Percentiles rank a stretch among this genome's conserved stretches.
These are phyloP conservation scores for Aspergillus homomorphus DNA, from an alignment of 495 filamentous ascomycete species.

Conservation along the genomic window DNA sequence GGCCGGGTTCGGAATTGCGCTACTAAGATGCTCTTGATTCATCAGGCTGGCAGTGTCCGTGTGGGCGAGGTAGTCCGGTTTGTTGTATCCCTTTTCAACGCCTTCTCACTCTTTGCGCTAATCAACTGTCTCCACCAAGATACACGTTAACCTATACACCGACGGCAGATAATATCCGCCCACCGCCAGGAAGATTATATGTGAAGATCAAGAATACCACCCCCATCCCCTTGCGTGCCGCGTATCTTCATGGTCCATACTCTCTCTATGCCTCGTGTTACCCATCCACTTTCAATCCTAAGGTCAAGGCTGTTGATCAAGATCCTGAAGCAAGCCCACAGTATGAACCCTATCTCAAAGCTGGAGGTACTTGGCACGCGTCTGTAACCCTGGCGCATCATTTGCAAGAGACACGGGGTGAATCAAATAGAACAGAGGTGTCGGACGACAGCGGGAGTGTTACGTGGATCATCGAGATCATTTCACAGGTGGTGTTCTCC, in stretches of 20 bases:
- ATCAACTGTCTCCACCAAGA: slow-evolving; percentile 32
- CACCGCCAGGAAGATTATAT: slow-evolving; percentile 71
- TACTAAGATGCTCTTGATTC: slow-evolving; percentile 75
- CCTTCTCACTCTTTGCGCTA: not conserved
- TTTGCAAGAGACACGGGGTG: slow-evolving; percentile 22
- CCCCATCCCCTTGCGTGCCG: slow-evolving; percentile 83
- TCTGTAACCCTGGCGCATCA: slow-evolving; percentile 69
- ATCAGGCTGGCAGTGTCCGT: slow-evolving; percentile 84
- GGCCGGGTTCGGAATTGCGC: slow-evolving; percentile 18
- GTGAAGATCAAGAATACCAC: slow-evolving; percentile 91
- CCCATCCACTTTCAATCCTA: slow-evolving; percentile 74
- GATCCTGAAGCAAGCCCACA: slow-evolving; percentile 67
- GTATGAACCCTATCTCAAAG: slow-evolving; percentile 95
- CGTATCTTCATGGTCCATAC: slow-evolving; percentile 95
- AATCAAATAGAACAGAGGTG: not conserved
- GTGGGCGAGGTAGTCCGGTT: slow-evolving; percentile 86
- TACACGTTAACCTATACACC: slow-evolving; percentile 95
- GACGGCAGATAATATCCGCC: slow-evolving; percentile 80
- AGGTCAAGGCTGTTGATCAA: slow-evolving; percentile 62
- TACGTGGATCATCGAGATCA: slow-evolving; percentile 88
- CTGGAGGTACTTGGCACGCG: slow-evolving; percentile 80
- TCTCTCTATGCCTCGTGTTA: slow-evolving; percentile 83
- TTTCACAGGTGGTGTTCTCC: slow-evolving; percentile 91
- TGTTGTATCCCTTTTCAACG: slow-evolving; percentile 6
- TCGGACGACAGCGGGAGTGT: slow-evolving; percentile 47